Base-by-base conservation (phyloP, 352 stramenopile genomes). In the Pythium periplocum region DNA sequence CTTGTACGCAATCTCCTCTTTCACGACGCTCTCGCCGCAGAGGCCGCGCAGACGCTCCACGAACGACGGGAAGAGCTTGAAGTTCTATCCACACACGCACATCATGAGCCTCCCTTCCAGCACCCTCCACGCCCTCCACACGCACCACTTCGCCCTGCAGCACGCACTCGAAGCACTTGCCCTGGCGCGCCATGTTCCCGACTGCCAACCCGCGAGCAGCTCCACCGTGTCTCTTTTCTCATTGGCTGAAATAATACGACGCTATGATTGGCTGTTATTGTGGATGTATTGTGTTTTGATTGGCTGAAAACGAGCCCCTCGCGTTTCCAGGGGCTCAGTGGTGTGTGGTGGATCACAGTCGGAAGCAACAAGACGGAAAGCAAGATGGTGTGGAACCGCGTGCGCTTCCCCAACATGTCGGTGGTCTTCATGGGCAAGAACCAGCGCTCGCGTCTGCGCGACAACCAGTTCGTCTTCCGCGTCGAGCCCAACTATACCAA, bases 401-500 rank as follows among this genome's bases (percentile, higher is more conserved):
- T 93, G 51, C 84, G 84, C 56, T 93, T 93, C 68, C 83, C 83
- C 50, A 93, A 93, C 72, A 93, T 93, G 83, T 80, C 80, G 41
- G 68, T 93, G 56, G 87, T 80, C 45, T 91, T 90, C 73, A 86
- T 93, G 76, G 78, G 79, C 45, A 91, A 91, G 73, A 93, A 90
- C 61, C 62, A 75, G 48, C 80, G 82, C 55, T 86, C 75, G 61
- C 69, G 78, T 35, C 66, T 88, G 57, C 77, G 71, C 39, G 78
- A 87, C 44, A 93, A 93, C 69, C 76, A 93, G 69, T 89, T 81
- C 61, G 81, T 95, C 37, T 98, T 98, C 73, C 88, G 93, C 47
- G 87, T 98, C 11, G 76, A 96, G 59, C 93, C 95, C 32, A 86
- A 87, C 63, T 98, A 98, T 86, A 98, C 92, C 47, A 98, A 98